Conservation (phyloP, 768 basidiomycete genomes). For the Serendipita sp. region DNA sequence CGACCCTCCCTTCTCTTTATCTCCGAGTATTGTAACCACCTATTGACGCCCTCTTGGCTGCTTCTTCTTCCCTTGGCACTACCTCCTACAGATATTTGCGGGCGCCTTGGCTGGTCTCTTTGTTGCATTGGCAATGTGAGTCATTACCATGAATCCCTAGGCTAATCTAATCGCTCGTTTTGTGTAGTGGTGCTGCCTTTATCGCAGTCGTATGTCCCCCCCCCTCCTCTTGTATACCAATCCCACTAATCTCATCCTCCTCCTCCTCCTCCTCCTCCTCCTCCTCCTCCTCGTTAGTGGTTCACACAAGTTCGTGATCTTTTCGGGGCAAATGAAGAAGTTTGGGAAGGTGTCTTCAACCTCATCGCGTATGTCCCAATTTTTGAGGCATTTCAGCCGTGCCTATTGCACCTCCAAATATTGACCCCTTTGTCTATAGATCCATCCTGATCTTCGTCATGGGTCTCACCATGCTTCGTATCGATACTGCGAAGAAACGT, state of each 20-base stretch:
- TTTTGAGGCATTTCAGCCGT: constrained; percentile 37
- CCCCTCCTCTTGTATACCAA: neutral
- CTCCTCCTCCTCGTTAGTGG: constrained; percentile 29
- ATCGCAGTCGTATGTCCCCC: constrained; percentile 45
- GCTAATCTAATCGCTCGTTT: neutral
- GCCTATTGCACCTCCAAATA: constrained; percentile 26
- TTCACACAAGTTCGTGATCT: constrained; percentile 79
- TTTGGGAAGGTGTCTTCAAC: constrained; percentile 74
- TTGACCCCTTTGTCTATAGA: constrained; percentile 10
- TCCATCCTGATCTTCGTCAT: constrained; percentile 77
- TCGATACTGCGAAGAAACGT: constrained; percentile 86
- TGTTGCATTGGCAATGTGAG: constrained; percentile 48
- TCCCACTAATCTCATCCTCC: neutral
- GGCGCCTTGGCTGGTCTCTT: constrained; percentile 61
- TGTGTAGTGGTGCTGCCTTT: constrained; percentile 55
- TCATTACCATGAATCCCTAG: neutral
- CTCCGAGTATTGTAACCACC: neutral
- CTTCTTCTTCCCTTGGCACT: neutral
- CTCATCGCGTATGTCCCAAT: constrained; percentile 15
- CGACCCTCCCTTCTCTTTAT: neutral
- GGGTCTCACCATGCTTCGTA: constrained; percentile 87
- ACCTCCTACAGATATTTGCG: constrained; percentile 42
- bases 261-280: neutral
- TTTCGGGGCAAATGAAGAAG: constrained; percentile 66
- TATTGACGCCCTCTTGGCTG: neutral